Evolutionary conservation across 768 basidiomycete species (phyloP).

Genomic region (Mycena polygramma): DNA sequence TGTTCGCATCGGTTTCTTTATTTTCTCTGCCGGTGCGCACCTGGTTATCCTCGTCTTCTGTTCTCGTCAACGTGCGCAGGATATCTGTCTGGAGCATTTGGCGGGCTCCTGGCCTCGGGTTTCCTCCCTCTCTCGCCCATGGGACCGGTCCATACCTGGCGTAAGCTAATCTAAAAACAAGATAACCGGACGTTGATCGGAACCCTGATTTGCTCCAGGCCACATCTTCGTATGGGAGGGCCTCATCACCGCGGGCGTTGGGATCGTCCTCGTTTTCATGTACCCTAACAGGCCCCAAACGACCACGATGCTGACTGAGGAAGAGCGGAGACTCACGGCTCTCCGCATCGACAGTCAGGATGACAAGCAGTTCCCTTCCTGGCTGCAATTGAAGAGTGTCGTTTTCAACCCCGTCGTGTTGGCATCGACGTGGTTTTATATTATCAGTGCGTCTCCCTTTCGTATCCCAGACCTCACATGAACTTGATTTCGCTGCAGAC

Average conservation of each 20-base stretch:
- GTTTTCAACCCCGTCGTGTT: constrained; percentile 7
- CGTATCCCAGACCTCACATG: not conserved
- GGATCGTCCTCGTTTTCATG: constrained; percentile 44
- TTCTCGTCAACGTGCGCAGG: not conserved
- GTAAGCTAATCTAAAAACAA: not conserved
- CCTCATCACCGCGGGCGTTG: constrained; percentile 43
- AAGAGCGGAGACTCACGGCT: constrained; percentile 49
- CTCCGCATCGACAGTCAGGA: not conserved
- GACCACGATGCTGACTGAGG: constrained; percentile 47
- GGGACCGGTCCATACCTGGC: constrained; percentile 16
- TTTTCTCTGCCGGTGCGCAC: constrained; percentile 10
- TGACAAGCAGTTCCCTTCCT: constrained; percentile 4
- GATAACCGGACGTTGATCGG: not conserved
- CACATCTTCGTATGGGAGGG: constrained; percentile 26
- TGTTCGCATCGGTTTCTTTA: constrained; percentile 20
- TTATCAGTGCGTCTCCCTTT: constrained; percentile 5
- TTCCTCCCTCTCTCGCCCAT: constrained; percentile 12
- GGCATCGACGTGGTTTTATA: constrained; percentile 8
- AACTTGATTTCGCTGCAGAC: not conserved
- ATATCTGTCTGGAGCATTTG: constrained; percentile 23
- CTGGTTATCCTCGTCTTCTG: not conserved
- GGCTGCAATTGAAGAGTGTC: not conserved
- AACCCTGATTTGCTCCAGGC: not conserved
- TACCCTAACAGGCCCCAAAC: constrained; percentile 50
- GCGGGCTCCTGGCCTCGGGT: constrained; percentile 12